Evolutionary conservation across 371 early-diverging fungal species (phyloP).

Genomic region (Rhizopus microsporus): DNA sequence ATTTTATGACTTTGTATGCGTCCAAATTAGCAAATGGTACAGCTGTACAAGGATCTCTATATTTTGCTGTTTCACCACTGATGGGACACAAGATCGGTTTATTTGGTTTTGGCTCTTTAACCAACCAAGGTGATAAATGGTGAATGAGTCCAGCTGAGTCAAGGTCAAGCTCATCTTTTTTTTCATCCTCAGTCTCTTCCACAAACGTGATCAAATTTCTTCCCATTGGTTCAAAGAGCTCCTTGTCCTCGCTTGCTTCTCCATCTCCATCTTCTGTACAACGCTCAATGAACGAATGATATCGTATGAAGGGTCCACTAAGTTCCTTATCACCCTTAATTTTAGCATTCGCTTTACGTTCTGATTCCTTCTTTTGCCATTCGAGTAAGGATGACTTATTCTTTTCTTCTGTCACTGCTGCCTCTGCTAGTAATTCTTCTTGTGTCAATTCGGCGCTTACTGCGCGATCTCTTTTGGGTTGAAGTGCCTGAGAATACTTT

Average conservation of each 20-base stretch:
- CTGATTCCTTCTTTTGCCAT: conserved; percentile 59
- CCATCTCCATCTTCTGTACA: conserved; percentile 27
- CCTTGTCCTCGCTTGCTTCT: conserved; percentile 30
- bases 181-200: conserved; percentile 15
- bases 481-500: conserved; percentile 15
- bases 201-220: conserved; percentile 46
- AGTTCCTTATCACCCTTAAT: conserved; percentile 45
- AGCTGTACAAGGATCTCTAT: conserved; percentile 61
- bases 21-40: conserved; percentile 67
- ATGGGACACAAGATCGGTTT: conserved; percentile 59
- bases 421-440: conserved; percentile 62
- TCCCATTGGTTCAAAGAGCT: conserved; percentile 23
- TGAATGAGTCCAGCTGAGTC: conserved; percentile 41
- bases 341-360: conserved; percentile 48
- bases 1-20: conserved; percentile 55
- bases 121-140: conserved; percentile 30
- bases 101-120: conserved; percentile 34
- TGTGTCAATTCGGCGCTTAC: conserved; percentile 52
- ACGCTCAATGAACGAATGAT: conserved; percentile 56
- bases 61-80: conserved; percentile 68
- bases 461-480: conserved; percentile 53
- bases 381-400: conserved; percentile 56
- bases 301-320: conserved; percentile 51
- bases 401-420: conserved; percentile 57
- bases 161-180: conserved; percentile 33